These are phyloP conservation scores for Diphasiastrum complanatum DNA, from an alignment of 83 land plant genomes.

Conservation along the genomic window DNA sequence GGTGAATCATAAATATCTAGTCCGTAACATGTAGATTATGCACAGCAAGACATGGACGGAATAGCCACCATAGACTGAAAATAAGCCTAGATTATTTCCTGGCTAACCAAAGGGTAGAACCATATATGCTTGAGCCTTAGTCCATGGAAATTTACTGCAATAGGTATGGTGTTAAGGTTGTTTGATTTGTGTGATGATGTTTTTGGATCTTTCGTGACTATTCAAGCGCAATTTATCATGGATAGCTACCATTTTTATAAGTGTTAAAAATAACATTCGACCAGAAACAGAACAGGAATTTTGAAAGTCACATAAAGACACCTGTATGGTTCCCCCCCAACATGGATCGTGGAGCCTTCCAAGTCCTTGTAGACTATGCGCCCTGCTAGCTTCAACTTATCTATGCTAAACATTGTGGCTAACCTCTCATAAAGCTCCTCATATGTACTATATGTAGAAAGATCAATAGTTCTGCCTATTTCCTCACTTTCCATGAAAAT, in stretches of 20 bases:
- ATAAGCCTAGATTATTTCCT: too few relatives aligned
- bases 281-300: not conserved
- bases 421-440: conserved; percentile 69
- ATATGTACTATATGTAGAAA: conserved; percentile 64
- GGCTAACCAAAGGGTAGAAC: too few relatives aligned
- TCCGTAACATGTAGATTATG: too few relatives aligned
- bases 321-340: conserved; percentile 60
- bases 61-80: too few relatives aligned
- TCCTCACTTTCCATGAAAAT: conserved; percentile 77
- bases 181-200: too few relatives aligned
- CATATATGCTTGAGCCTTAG: too few relatives aligned
- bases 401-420: conserved; percentile 63
- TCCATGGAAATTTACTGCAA: too few relatives aligned
- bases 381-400: conserved; percentile 31
- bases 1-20: too few relatives aligned
- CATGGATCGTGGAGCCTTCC: conserved; percentile 32
- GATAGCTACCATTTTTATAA: not conserved
- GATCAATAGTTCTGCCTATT: conserved; percentile 82
- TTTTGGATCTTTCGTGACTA: too few relatives aligned
- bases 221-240: too few relatives aligned
- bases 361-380: conserved; percentile 37
- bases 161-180: too few relatives aligned
- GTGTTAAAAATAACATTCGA: not conserved
- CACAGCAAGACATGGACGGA: too few relatives aligned
- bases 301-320: conserved; percentile 8